Percentiles rank a stretch among this genome's conserved stretches.
Conservation (phyloP, 352 stramenopile species). For the Phytophthora lateralis region DNA sequence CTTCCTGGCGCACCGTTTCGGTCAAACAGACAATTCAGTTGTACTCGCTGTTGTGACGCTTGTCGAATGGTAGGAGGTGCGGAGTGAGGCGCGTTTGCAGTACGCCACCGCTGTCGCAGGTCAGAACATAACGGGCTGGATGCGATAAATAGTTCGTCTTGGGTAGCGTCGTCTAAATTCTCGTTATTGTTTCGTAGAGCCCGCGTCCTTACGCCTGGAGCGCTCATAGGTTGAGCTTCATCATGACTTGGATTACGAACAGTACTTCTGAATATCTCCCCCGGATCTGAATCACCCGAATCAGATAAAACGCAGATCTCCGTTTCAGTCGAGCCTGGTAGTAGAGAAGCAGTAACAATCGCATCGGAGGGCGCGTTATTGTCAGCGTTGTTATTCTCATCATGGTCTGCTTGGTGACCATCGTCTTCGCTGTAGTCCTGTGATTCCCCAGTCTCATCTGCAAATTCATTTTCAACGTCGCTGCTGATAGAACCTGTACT, state of each 20-base stretch:
- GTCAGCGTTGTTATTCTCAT: background rate
- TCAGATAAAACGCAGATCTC: background rate
- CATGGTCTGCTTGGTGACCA: background rate
- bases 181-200: slow-evolving; percentile 6
- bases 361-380: background rate
- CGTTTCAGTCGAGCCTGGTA: slow-evolving; percentile 5
- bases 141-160: slow-evolving; percentile 7
- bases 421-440: slow-evolving; percentile 1
- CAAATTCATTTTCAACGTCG: background rate
- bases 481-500: slow-evolving; percentile 2
- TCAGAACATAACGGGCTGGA: slow-evolving; percentile 1
- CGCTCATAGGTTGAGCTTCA: slow-evolving; percentile 22
- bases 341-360: background rate
- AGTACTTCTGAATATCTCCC: background rate
- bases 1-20: slow-evolving; percentile 36
- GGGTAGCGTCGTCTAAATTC: slow-evolving; percentile 3
- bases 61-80: slow-evolving; percentile 28
- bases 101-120: slow-evolving; percentile 20
- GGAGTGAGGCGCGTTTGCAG: slow-evolving; percentile 33
- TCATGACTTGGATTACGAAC: background rate
- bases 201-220: background rate
- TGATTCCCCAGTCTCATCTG: slow-evolving; percentile 4
- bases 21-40: slow-evolving; percentile 39
- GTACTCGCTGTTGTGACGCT: slow-evolving; percentile 9
- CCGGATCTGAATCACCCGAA: slow-evolving; percentile 4